Percentiles rank a stretch among this genome's conserved stretches.
phyloP scores from a whole-genome alignment of 2,329 filamentous ascomycete genomes.

The Sphaerostilbella broomeana region DNA sequence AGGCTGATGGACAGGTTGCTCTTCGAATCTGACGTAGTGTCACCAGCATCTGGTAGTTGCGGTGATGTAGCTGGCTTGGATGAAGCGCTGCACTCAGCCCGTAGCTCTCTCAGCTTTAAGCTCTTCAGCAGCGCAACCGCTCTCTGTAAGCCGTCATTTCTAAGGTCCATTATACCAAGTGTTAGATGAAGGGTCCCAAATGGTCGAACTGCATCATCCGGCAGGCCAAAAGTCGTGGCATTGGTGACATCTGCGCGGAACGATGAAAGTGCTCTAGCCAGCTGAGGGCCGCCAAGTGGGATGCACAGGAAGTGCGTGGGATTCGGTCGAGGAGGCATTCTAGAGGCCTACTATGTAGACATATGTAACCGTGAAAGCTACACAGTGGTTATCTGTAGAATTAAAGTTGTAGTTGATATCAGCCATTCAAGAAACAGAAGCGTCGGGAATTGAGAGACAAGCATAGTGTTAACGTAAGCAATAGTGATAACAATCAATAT shows the following conservation, averaged over 20 bases:
- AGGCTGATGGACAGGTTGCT: constrained; percentile 39
- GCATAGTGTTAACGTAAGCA: no score
- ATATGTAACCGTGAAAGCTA: no score
- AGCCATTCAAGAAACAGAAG: no score
- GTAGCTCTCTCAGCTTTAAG: constrained; percentile 34
- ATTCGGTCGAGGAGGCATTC: constrained; percentile 33
- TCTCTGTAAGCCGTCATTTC: constrained; percentile 38
- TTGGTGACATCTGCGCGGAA: constrained; percentile 55
- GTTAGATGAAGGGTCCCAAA: constrained; percentile 79
- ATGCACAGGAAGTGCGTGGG: constrained; percentile 73
- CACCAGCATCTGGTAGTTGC: constrained; percentile 16
- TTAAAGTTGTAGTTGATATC: no score
- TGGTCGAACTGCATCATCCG: constrained; percentile 63
- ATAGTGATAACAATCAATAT: no score
- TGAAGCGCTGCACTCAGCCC: constrained; percentile 24
- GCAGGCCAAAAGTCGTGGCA: constrained; percentile 44
- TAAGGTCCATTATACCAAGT: constrained; percentile 75
- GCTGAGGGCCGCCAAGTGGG: constrained; percentile 61
- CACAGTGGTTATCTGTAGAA: no score
- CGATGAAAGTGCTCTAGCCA: constrained; percentile 53
- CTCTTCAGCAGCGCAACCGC: constrained; percentile 35
- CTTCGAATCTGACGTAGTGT: background rate
- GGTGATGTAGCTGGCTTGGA: background rate
- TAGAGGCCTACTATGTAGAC: no score
- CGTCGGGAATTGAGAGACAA: no score